Percentiles rank a stretch among this genome's conserved stretches.
Evolutionary conservation across 2,329 filamentous ascomycete species (phyloP).

Genomic region (Fusarium kyushuense): DNA sequence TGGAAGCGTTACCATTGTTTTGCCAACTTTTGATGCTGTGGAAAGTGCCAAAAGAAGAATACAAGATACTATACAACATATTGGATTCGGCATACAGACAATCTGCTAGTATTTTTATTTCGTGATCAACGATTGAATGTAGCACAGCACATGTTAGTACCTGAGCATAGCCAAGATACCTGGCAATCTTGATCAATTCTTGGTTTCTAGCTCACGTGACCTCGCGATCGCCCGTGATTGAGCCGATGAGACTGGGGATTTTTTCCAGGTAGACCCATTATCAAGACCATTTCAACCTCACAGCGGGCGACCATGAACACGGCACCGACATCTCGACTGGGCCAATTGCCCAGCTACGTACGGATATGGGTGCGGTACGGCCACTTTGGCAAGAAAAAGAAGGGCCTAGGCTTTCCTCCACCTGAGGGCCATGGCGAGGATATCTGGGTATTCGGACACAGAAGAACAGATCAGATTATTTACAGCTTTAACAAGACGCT

Average conservation of each 20-base stretch:
- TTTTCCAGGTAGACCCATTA: conserved; percentile 39
- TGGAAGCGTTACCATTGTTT: not conserved
- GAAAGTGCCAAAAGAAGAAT: not conserved
- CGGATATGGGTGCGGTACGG: conserved; percentile 58
- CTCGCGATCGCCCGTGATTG: conserved; percentile 30
- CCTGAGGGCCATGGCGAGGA: conserved; percentile 65
- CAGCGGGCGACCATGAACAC: conserved; percentile 54
- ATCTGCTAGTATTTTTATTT: not conserved
- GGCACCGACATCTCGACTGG: conserved; percentile 52
- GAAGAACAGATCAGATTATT: conserved; percentile 63
- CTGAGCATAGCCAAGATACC: not conserved
- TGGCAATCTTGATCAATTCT: not conserved
- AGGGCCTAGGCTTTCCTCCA: conserved; percentile 44
- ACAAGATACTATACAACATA: not conserved
- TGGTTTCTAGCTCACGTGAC: conserved; percentile 38
- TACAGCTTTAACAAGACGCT: conserved; percentile 63
- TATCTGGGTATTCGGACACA: conserved; percentile 68
- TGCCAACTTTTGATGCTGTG: conserved; percentile 3
- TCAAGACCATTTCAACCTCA: conserved; percentile 39
- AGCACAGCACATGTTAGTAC: not conserved
- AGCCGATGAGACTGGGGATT: conserved; percentile 32
- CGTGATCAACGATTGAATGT: not conserved
- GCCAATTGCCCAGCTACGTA: conserved; percentile 58
- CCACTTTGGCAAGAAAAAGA: conserved; percentile 43
- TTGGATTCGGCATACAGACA: too few relatives aligned